Base-by-base conservation (phyloP, 345 rosid species). In the Nephelium lappaceum region DNA sequence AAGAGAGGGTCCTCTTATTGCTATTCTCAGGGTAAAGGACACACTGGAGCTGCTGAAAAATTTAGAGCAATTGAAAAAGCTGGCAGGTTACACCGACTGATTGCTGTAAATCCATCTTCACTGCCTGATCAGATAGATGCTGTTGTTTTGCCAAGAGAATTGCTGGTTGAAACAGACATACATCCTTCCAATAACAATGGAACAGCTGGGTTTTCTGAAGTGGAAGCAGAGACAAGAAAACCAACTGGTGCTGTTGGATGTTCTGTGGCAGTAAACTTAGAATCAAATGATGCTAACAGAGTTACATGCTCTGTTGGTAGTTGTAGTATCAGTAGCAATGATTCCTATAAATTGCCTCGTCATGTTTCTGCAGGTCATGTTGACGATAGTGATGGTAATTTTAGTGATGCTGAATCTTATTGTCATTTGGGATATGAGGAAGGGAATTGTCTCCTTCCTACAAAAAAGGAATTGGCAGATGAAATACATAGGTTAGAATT, bases 251-350 rank as follows among this genome's bases (percentile, higher is more conserved):
- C 68, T 49, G 76, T 70, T 45, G 83, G 90, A 74, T 74, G 77
- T 77, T 83, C 74, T 49, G 71, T 74, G 73, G 80, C 85, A 62
- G 83, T 65, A 76, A 69, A 77, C 75, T 76, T 75, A 62, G 82
- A 79, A 69, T 66, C 83, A 70, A 63, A 73, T 72, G 85, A 85
- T 58, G 86, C 80, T 60, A 77, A 85, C 69, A 80, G 88, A 41
- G 74, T 81, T 81, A 77, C 85, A 51, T 87, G 91, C 83, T 94
- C 95, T 42, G 88, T 86, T 74, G 95, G 92, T 76, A 92, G 95
- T 64, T 93, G 95, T 80, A 88, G 87, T 74, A 78, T 84, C 61
- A 81, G 73, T 67, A 72, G 77, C 73, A 69, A 82, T 64, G 73
- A 69, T 70, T 72, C 67, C 47, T 57, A 67, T 72, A 62, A 38